Evolutionary conservation across 768 basidiomycete species (phyloP).

Genomic region (Mycena rosella): DNA sequence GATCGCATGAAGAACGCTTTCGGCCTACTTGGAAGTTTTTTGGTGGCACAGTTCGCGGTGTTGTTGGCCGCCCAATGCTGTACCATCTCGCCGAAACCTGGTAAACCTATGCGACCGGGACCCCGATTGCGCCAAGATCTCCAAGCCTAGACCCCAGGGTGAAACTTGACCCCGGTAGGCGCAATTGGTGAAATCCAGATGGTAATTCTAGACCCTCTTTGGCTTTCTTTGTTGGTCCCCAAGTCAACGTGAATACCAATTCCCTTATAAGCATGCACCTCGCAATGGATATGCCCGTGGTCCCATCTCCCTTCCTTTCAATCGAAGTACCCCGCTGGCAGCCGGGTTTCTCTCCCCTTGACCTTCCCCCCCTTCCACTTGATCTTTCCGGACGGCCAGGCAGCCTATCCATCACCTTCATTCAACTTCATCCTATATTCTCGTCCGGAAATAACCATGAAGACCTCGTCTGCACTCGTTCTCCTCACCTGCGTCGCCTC

Average conservation of each 20-base stretch:
- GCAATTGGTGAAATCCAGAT: constrained; percentile 21
- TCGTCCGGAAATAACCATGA: constrained; percentile 21
- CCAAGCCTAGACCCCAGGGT: background rate
- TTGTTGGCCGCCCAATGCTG: too few species aligned
- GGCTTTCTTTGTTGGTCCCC: constrained; percentile 3
- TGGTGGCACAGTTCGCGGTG: too few species aligned
- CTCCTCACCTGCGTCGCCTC: constrained; percentile 33
- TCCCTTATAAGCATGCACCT: constrained; percentile 8
- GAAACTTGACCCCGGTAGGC: constrained; percentile 1
- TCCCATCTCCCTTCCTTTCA: constrained; percentile 11
- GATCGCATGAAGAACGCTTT: too few species aligned
- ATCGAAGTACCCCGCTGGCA: constrained; percentile 26
- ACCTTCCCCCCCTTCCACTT: constrained; percentile 2
- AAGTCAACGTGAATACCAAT: background rate
- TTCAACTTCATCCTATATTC: constrained; percentile 4
- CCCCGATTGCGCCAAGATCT: constrained; percentile 4
- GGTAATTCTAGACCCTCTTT: background rate
- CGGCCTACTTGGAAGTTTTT: too few species aligned
- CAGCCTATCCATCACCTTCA: constrained; percentile 21
- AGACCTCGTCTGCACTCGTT: constrained; percentile 34
- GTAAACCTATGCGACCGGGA: too few species aligned
- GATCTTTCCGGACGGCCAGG: constrained; percentile 22
- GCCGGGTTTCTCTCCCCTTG: constrained; percentile 17
- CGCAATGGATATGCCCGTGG: background rate
- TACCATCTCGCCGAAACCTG: too few species aligned